Evolutionary conservation across 2,329 filamentous ascomycete genomes (phyloP).

Genomic region (Colletotrichum acutatum): DNA sequence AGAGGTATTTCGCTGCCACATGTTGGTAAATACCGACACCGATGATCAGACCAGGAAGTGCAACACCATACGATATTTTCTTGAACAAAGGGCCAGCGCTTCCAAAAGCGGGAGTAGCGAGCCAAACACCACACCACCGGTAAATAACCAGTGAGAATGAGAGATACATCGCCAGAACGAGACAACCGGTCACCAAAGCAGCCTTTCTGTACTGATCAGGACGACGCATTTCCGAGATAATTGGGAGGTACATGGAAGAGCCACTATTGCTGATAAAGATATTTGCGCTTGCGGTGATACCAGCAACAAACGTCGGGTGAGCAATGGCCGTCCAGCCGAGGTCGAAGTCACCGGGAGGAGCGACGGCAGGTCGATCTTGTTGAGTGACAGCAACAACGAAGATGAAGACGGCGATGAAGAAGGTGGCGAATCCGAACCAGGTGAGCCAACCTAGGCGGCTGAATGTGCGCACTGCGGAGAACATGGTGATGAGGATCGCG

Average conservation of each 20-base stretch:
- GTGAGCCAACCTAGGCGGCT: slow-evolving; percentile 59
- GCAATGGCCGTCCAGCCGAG: slow-evolving; percentile 48
- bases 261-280: slow-evolving; percentile 61
- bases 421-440: slow-evolving; percentile 57
- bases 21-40: slow-evolving; percentile 61
- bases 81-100: slow-evolving; percentile 56
- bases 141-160: slow-evolving; percentile 62
- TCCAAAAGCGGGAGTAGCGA: slow-evolving; percentile 58
- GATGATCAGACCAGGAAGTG: slow-evolving; percentile 60
- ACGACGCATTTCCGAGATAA: slow-evolving; percentile 63
- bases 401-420: slow-evolving; percentile 55
- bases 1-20: slow-evolving; percentile 62
- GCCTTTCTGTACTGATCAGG: slow-evolving; percentile 62
- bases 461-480: slow-evolving; percentile 61
- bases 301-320: slow-evolving; percentile 44
- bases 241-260: slow-evolving; percentile 64
- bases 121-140: slow-evolving; percentile 57
- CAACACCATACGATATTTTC: slow-evolving; percentile 62
- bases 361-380: slow-evolving; percentile 58
- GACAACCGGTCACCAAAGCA: slow-evolving; percentile 58
- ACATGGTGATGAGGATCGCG: slow-evolving; percentile 60
- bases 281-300: slow-evolving; percentile 52
- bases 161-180: slow-evolving; percentile 61
- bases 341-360: slow-evolving; percentile 48
- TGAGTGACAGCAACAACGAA: slow-evolving; percentile 58